Evolutionary conservation across 345 rosid genomes (phyloP).

Genomic region (Bruguiera sexangula): DNA sequence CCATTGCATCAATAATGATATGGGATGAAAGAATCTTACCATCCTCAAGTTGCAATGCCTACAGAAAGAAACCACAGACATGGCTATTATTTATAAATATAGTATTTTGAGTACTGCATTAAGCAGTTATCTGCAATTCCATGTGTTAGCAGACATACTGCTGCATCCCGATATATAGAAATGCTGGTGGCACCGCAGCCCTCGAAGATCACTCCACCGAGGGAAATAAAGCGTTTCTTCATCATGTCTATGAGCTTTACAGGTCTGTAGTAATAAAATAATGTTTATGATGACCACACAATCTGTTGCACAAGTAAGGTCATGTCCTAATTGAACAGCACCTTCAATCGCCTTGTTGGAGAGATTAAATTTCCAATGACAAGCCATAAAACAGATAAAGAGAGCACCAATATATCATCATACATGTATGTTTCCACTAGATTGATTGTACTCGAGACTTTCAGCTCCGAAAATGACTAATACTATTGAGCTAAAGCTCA

Average conservation of each 20-base stretch:
- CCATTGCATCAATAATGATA: slow-evolving; percentile 88
- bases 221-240: slow-evolving; percentile 68
- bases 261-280: slow-evolving; percentile 51
- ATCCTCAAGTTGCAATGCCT: slow-evolving; percentile 72
- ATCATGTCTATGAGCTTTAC: slow-evolving; percentile 74
- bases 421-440: no score
- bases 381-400: background rate
- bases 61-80: background rate
- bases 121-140: background rate
- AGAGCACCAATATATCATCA: no score
- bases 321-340: background rate
- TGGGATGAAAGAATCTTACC: slow-evolving; percentile 61
- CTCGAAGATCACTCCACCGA: slow-evolving; percentile 83
- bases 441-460: no score
- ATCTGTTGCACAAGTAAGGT: slow-evolving; percentile 14
- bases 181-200: slow-evolving; percentile 64
- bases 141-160: slow-evolving; percentile 46
- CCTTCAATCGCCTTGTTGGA: background rate
- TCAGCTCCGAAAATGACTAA: no score
- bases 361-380: background rate
- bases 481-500: no score
- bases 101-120: background rate
- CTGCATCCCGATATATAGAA: slow-evolving; percentile 59
- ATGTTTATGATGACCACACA: slow-evolving; percentile 7
- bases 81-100: background rate